These are phyloP conservation scores for Neofusicoccum sp. DNA, from an alignment of 2,329 filamentous ascomycete species.

Conservation along the genomic window DNA sequence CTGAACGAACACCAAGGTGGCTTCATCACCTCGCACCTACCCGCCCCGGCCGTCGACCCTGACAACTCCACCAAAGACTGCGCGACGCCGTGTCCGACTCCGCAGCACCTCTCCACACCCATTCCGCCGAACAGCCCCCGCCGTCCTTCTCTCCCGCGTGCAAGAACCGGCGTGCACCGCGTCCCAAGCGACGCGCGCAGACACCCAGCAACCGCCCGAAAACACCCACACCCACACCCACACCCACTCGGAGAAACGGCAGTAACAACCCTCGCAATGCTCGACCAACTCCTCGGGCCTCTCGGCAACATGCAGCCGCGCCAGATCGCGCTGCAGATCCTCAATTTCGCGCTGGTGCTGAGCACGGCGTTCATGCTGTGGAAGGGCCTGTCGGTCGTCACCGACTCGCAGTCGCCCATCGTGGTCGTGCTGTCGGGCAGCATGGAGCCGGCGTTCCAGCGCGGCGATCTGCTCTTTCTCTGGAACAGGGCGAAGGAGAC, in stretches of 20 bases:
- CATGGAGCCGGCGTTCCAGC: slow-evolving; percentile 82
- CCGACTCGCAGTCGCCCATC: slow-evolving; percentile 68
- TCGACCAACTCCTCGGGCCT: slow-evolving; percentile 21
- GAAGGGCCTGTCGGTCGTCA: slow-evolving; percentile 82
- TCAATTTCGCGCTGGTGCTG: slow-evolving; percentile 89
- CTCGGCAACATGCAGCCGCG: slow-evolving; percentile 71
- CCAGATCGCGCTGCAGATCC: slow-evolving; percentile 77
- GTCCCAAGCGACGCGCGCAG: too few species aligned
- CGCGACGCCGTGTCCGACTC: background rate
- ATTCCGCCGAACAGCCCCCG: background rate
- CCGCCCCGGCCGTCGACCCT: background rate
- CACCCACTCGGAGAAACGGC: background rate
- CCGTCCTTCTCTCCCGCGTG: too few species aligned
- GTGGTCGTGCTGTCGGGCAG: slow-evolving; percentile 83
- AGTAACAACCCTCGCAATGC: background rate
- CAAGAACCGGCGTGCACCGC: too few species aligned
- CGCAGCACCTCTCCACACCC: background rate
- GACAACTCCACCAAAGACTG: background rate
- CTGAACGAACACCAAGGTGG: slow-evolving; percentile 11
- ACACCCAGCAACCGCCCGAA: too few species aligned
- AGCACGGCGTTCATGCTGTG: slow-evolving; percentile 90
- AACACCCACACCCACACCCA: background rate
- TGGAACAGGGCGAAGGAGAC: slow-evolving; percentile 71
- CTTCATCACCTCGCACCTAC: slow-evolving; percentile 16
- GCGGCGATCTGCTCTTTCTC: slow-evolving; percentile 74